A percentile compares a stretch with the other conserved stretches of the same genome.
Conservation (phyloP, 2,329 filamentous ascomycete species). For the Stagonosporopsis cucurbitacearum region DNA sequence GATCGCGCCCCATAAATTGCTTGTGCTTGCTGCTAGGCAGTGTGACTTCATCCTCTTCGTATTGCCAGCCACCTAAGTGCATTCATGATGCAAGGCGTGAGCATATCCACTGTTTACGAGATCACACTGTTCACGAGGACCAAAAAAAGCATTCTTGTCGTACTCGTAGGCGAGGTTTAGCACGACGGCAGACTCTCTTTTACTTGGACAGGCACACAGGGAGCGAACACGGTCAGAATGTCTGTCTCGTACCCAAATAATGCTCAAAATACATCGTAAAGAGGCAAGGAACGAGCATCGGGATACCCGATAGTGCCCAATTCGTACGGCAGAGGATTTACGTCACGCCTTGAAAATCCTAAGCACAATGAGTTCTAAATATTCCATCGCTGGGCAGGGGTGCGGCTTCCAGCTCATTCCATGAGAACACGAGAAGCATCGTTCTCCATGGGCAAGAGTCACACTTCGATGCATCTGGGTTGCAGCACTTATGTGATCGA, state of each 20-base stretch:
- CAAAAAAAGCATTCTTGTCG: not conserved
- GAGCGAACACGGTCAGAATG: not conserved
- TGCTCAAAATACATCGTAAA: not conserved
- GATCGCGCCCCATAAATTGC: slow-evolving; percentile 1
- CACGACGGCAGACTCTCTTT: not conserved
- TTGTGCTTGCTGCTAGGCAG: not conserved
- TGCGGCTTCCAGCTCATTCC: not conserved
- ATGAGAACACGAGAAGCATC: too few species aligned
- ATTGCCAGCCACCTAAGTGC: not conserved
- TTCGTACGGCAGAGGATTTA: not conserved
- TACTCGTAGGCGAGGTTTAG: not conserved
- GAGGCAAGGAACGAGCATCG: not conserved
- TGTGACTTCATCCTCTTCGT: slow-evolving; percentile 10
- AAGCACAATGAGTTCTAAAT: not conserved
- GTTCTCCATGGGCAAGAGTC: too few species aligned
- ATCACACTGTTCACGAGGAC: not conserved
- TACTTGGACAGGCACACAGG: not conserved
- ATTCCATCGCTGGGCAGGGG: not conserved
- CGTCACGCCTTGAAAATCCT: not conserved
- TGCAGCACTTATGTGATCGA: not conserved
- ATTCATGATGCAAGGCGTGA: not conserved
- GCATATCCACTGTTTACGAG: not conserved
- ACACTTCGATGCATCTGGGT: too few species aligned
- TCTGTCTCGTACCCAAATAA: not conserved
- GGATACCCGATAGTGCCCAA: not conserved